Conservation (phyloP, 148 eudicot species). For the Silene latifolia region DNA sequence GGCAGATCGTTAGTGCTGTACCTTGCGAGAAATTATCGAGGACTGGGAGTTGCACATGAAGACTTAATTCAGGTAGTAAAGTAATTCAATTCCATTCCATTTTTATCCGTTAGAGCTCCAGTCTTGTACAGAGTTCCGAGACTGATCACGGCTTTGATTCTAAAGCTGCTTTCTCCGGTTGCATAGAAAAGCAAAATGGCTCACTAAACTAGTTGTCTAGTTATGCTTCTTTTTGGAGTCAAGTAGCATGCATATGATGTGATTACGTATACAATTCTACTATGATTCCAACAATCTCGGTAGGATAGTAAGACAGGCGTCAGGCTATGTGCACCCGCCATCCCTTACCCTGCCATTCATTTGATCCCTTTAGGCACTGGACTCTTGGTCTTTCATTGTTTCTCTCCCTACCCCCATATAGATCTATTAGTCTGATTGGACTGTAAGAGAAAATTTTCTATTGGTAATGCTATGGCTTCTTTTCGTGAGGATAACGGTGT, state of each 20-base stretch:
- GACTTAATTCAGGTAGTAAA: conserved; percentile 69
- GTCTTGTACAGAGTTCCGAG: background rate
- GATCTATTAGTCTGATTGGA: background rate
- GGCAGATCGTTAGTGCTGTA: conserved; percentile 66
- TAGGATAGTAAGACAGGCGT: background rate
- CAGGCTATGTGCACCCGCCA: background rate
- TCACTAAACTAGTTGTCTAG: background rate
- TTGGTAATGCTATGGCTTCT: too few species aligned
- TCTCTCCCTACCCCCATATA: background rate
- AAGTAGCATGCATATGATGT: background rate
- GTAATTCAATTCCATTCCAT: background rate
- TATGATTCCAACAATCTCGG: background rate
- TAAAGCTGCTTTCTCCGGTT: background rate
- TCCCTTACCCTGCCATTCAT: background rate
- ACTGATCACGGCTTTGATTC: conserved; percentile 4
- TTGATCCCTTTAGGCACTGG: too few species aligned
- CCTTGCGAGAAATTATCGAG: conserved; percentile 68
- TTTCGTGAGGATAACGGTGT: background rate
- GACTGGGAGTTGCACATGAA: conserved; percentile 63
- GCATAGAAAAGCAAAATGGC: background rate
- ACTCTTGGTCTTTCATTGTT: background rate
- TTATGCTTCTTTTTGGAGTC: background rate
- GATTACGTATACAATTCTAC: background rate
- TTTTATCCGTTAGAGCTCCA: background rate
- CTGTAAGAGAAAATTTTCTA: too few species aligned